Base-by-base conservation (phyloP, 1,139 yeast genomes). In the Kurtzmaniella natalensis region DNA sequence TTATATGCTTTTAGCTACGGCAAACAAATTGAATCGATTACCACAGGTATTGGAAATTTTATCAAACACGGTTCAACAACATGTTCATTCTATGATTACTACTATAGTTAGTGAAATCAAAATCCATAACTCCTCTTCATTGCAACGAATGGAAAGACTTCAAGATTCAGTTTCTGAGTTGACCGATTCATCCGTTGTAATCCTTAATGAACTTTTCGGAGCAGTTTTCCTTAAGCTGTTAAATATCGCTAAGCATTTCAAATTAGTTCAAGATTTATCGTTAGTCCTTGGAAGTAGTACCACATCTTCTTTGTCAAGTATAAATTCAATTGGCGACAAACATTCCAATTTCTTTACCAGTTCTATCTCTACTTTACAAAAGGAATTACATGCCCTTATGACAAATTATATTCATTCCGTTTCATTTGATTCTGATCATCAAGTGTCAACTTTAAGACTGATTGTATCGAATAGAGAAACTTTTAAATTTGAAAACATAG, bases 131-230 rank as follows among this genome's bases (percentile, higher is more conserved):
- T 42, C 52, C 1, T 48, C 43, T 9, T 58, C 57, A 8, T 42
- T 67, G 20, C 53, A 55, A 9, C 63, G 65, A 36, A 43, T 68
- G 13, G 47, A 57, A 10, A 66, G 65, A 37, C 40, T 60, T 9
- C 59, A 53, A 28, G 47, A 50, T 10, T 45, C 56, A 31, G 70
- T 66, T 14, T 48, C 48, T 16, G 47, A 47, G 7, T 40, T 44
- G 16, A 38, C 48, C 8, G 84, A 79, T 40, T 57, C 74, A 17
- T 64, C 80, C 10, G 76, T 82, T 1, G 55, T 72, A 1, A 68
- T 85, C 0, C 61, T 86, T 28, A 78, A 80, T 44, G 89, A 84
- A 44, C 64, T 86, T 32, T 83, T 84, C 45, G 78, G 85, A 53
- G 69, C 78, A 2, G 64, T 85, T 7, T 86, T 83, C 47, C 63